phyloP scores from a whole-genome alignment of 495 filamentous ascomycete species.

The Lepidopterella palustris region DNA sequence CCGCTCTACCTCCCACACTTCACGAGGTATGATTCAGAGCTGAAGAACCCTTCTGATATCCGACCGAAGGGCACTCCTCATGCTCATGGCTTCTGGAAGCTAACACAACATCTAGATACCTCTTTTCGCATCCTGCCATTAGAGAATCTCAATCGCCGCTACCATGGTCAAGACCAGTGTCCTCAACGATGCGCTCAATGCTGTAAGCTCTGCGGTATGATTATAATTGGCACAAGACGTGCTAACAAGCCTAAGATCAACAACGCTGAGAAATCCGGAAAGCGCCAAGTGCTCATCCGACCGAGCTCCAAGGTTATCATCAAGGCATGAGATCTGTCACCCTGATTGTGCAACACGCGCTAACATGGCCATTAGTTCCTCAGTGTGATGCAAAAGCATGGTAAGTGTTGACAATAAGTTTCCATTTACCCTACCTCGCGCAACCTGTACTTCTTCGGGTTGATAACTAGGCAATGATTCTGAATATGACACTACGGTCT shows the following conservation, averaged over 20 bases:
- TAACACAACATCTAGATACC: slow-evolving; percentile 51
- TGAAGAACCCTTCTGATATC: slow-evolving; percentile 74
- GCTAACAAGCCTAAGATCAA: slow-evolving; percentile 59
- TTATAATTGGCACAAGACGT: no score
- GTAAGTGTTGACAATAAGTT: slow-evolving; percentile 59
- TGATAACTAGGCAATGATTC: slow-evolving; percentile 99
- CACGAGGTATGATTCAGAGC: slow-evolving; percentile 50
- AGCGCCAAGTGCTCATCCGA: slow-evolving; percentile 95
- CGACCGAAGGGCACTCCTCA: slow-evolving; percentile 81
- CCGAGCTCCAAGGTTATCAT: slow-evolving; percentile 98
- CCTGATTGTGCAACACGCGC: no score
- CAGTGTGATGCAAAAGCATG: slow-evolving; percentile 96
- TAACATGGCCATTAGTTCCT: no score
- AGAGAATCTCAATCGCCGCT: slow-evolving; percentile 74
- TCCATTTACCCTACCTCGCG: no score
- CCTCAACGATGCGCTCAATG: slow-evolving; percentile 97
- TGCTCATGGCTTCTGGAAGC: slow-evolving; percentile 82
- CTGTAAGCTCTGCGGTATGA: background rate
- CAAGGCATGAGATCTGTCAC: no score
- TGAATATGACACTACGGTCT: slow-evolving; percentile 63
- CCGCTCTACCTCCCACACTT: slow-evolving; percentile 10
- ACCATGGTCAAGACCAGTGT: slow-evolving; percentile 98
- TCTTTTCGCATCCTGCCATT: slow-evolving; percentile 40
- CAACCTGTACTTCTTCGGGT: slow-evolving; percentile 53
- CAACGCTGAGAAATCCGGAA: slow-evolving; percentile 99